Evolutionary conservation across 2,329 filamentous ascomycete genomes (phyloP), one percentile per base, ranked within the genome.

Genomic region (Fusarium austroafricanum): DNA sequence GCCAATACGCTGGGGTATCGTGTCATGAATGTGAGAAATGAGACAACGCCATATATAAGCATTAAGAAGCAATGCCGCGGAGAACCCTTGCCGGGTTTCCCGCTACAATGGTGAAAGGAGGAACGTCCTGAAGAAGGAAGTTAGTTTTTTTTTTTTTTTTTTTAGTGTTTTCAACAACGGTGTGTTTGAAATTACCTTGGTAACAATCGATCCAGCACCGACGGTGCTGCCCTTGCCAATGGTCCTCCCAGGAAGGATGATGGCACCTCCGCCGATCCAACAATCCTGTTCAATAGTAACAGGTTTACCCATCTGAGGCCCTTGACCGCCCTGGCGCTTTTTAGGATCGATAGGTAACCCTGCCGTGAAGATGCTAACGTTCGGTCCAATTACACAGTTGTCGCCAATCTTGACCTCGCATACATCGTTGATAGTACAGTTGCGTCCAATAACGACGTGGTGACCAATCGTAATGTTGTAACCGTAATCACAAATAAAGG

Each of bases 401-500:
- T 92, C 88, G 4, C 94, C 94, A 73, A 98, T 94, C 45, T 84
- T 89, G 62, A 98, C 91, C 67, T 90, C 86, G 76, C 90, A 92
- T n/a, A 94, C 90, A 76, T 99, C 96, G 56, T 94, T 88, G 75
- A 98, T 90, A 26, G 89, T 90, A 78, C 94, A 97, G 73, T 93
- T 92, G 55, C 92, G 87, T 18, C 91, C 92, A 70, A 99, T 92
- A 55, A 90, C 87, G 4, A 96, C 93, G 67, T 96, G 90, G 71
- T 94, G 90, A 14, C 92, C 94, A 70, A 99, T 92, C 46, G 87
- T 87, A 72, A 98, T 91, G 77, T 99, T 98, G 81, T 97, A 98
- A 1, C 96, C 96, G 75, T 97, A 97, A 74, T 97, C 94, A 77
- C 95, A 97, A 45, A 86, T 90, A 78, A 99, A 98, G 0, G 95